A percentile compares a stretch with the other conserved stretches of the same genome.
Evolutionary conservation across 2,329 filamentous ascomycete species (phyloP).

Genomic region (Fusarium illudens): DNA sequence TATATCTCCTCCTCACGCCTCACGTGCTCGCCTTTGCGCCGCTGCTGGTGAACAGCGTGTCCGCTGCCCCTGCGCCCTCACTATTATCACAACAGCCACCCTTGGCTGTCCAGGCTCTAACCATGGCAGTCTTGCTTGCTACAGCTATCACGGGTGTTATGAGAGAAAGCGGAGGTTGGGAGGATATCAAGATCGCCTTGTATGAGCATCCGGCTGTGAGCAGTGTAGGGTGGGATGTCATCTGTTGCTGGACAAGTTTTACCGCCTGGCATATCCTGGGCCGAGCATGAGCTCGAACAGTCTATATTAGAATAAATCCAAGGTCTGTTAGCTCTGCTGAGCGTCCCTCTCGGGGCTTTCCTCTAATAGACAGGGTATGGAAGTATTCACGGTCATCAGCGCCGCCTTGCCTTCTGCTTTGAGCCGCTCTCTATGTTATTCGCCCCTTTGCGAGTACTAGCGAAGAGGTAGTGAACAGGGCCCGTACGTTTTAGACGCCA

Average conservation of each 20-base stretch:
- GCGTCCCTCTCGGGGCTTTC: no score
- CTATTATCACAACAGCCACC: slow-evolving; percentile 8
- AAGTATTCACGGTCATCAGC: neutral
- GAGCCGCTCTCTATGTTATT: no score
- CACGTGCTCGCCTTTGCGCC: slow-evolving; percentile 40
- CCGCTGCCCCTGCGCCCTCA: neutral
- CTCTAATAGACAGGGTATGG: neutral
- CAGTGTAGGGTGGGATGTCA: slow-evolving; percentile 42
- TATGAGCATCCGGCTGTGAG: slow-evolving; percentile 41
- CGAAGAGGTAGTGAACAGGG: no score
- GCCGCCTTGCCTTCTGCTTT: no score
- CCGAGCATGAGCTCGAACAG: neutral
- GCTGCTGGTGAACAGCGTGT: slow-evolving; percentile 24
- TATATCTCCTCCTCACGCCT: slow-evolving; percentile 32
- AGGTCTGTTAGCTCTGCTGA: no score
- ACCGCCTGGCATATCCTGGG: neutral
- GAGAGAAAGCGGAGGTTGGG: slow-evolving; percentile 3
- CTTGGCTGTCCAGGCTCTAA: slow-evolving; percentile 1
- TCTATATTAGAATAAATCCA: no score
- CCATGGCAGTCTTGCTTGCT: slow-evolving; percentile 14
- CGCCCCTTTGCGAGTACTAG: no score
- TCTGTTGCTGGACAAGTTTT: slow-evolving; percentile 36
- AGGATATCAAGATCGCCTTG: slow-evolving; percentile 11
- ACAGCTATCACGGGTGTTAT: slow-evolving; percentile 1
- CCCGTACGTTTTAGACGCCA: no score